Base-by-base conservation (phyloP, 2,329 filamentous ascomycete genomes). In the Didymella lethalis region DNA sequence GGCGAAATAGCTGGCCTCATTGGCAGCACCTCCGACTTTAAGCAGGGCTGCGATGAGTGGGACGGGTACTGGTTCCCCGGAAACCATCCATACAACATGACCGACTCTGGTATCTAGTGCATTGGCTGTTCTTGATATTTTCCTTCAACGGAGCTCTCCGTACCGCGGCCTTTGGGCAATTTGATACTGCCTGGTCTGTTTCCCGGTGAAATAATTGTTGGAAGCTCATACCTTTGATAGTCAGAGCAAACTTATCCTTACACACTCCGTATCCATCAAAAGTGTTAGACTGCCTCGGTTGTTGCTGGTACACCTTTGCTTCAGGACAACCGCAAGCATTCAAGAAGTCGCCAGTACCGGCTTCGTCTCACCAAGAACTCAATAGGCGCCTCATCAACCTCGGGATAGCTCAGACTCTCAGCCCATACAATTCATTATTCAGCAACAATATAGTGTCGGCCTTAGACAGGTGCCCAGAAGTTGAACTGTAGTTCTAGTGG, bases 21-120 rank as follows among this genome's bases (percentile, higher is more conserved):
- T 47, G 70, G 70, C 1, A 65, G 67, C 48, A 61, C 54, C 2
- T 44, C 49, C n/a, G 66, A 40, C 1, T 65, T 75, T 20, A 68
- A 65, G 48, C 48, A 68, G 11, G 73, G 70, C 0, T 77, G 75
- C 47, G 59, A 59, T 28, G 69, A 70, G 36, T 77, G 75, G 75
- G 69, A 72, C 46, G 50, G 60, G 2, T 77, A 74, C 34, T 75
- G 74, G 74, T 57, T 59, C n/a, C 54, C 61, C 6, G 73, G 72
- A 0, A 67, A 66, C 48, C 63, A 70, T 47, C 70, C 70, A 8
- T 76, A 76, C 60, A 59, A 72, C 1, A 67, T 71, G 67, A 75
- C 72, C 2, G 72, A 76, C 48, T 75, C 72, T 23, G 73, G 73
- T 20, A 62, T 75, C 14, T 74, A 63, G 48, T 7, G 12, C 14